Evolutionary conservation across 805 yeast genomes (phyloP), one percentile per base, ranked within the genome.

Genomic region (Yamadazyma phyllophila): DNA sequence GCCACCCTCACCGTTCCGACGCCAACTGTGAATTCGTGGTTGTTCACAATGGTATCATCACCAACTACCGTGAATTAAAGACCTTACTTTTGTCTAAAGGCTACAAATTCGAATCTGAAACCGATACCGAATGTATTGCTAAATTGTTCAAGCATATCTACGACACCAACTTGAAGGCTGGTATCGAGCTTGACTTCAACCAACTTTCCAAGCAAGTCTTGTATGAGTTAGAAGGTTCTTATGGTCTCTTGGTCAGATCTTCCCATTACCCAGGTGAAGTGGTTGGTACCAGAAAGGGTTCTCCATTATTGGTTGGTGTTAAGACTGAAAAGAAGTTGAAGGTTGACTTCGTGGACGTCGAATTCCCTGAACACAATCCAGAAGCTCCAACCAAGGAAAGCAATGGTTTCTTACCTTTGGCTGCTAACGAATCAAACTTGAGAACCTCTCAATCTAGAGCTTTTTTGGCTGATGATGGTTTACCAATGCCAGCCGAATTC

Each of bases 51-150:
- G 99, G 99, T 76, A 94, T 94, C 66, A 89, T 94, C 68, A 94
- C 99, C 58, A 94, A 94, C 70, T 92, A 85, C 75, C 81, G 91
- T 61, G 97, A 88, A 59, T 81, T 94, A 63, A 88, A 86, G 66
- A 87, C 92, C 41, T 79, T 94, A 62, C 78, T 94, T 58, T 61
- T 69, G 41, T 74, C 85, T 50, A 89, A 90, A 68, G 98, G 98
- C 46, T 83, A 77, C 63, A 66, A 67, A 48, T 94, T 94, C 65
- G 91, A 83, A 66, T 82, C 92, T 46, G 98, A 92, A 54, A 94
- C 99, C 42, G 99, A 94, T 72, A 88, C 99, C 26, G 99, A 94
- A 71, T 88, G 96, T 69, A 94, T 94, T 63, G 99, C 99, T 57
- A 91, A 89, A 70, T 78, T 94, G 60, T 88, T 88, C 74, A 88